These are phyloP conservation scores for Gypsophila paniculata DNA, from an alignment of 179 eudicot genomes.

Conservation along the genomic window DNA sequence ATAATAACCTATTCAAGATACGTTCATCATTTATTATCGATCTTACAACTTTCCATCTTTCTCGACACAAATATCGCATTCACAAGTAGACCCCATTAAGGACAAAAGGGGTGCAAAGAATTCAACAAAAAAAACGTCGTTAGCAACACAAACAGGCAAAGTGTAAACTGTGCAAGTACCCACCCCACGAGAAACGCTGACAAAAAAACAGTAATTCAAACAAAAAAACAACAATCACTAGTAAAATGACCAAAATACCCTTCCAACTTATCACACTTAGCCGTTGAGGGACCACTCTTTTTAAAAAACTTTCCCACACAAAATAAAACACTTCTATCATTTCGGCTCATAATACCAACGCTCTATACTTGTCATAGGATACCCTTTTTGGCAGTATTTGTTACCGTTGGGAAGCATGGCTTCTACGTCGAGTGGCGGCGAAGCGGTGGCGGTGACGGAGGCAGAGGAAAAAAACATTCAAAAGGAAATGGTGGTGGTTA, in stretches of 20 bases:
- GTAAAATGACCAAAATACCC: slow-evolving; percentile 6
- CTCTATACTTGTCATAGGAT: too few relatives aligned
- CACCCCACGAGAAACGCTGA: slow-evolving; percentile 5
- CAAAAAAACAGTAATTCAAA: neutral
- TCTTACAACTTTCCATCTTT: too few relatives aligned
- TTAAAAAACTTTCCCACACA: too few relatives aligned
- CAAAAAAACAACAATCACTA: neutral
- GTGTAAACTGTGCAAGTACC: neutral
- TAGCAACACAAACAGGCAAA: neutral
- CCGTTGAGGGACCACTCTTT: slow-evolving; percentile 34
- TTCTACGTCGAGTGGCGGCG: slow-evolving; percentile 34
- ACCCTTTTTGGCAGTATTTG: neutral
- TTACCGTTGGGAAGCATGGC: slow-evolving; percentile 33
- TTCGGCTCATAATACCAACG: too few relatives aligned
- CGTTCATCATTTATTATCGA: too few relatives aligned
- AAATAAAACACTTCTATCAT: too few relatives aligned
- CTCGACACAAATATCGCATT: too few relatives aligned
- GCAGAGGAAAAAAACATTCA: slow-evolving; percentile 8
- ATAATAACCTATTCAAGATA: too few relatives aligned
- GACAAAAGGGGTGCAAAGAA: slow-evolving; percentile 1
- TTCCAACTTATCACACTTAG: too few relatives aligned
- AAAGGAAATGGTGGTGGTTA: slow-evolving; percentile 23
- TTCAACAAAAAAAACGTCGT: slow-evolving; percentile 12
- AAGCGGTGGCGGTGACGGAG: slow-evolving; percentile 9
- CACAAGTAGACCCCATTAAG: too few relatives aligned